Evolutionary conservation across 164 flowering plant species (phyloP).

Genomic region (Magnolia officinalis): DNA sequence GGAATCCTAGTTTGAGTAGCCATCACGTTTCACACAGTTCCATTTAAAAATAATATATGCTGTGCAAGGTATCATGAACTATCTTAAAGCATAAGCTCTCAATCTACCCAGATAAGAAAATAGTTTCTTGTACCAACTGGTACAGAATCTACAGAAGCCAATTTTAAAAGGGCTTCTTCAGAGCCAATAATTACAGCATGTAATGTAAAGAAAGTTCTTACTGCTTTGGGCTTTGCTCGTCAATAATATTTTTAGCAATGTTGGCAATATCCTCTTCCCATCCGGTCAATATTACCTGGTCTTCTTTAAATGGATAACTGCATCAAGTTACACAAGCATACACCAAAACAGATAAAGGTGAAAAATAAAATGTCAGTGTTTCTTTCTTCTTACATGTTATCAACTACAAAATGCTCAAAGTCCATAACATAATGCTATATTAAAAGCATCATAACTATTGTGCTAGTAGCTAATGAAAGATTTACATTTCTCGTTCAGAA

Average conservation of each 20-base stretch:
- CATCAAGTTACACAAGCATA: background rate
- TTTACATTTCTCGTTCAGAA: background rate
- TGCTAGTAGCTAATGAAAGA: background rate
- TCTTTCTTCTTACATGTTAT: background rate
- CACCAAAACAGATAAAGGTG: background rate
- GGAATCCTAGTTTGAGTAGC: background rate
- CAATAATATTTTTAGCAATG: constrained; percentile 51
- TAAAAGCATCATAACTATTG: background rate
- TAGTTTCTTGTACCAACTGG: background rate
- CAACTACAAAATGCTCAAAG: background rate
- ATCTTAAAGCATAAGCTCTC: background rate
- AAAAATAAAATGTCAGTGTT: background rate
- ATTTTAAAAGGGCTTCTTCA: background rate
- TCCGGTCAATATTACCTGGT: constrained; percentile 48
- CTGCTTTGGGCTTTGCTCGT: constrained; percentile 74
- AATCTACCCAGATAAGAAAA: background rate
- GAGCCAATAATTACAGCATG: background rate
- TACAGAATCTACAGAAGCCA: background rate
- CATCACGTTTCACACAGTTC: background rate
- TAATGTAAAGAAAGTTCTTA: constrained; percentile 22
- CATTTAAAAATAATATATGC: background rate
- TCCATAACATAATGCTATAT: background rate
- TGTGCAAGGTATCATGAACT: background rate
- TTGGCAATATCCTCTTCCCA: constrained; percentile 67
- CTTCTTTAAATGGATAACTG: constrained; percentile 41